Evolutionary conservation across 352 stramenopile genomes (phyloP), one percentile per base, ranked within the genome.

Genomic region (Peronospora tabacina): DNA sequence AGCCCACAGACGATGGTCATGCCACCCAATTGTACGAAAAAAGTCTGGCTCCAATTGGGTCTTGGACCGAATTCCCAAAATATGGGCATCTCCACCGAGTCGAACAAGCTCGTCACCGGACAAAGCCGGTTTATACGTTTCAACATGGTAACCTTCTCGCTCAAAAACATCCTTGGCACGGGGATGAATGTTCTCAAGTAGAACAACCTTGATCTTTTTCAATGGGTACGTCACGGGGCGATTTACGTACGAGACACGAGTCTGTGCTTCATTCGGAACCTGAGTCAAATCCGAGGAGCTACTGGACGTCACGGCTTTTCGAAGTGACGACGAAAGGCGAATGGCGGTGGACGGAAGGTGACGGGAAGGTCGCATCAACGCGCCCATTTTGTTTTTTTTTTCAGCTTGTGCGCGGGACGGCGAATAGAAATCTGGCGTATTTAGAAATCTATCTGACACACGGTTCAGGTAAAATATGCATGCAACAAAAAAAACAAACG

Each of bases 131-230:
- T 88, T 90, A 67, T 90, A 68, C 16, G 77, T 84, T 61, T 90
- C 80, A 7, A 90, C 72, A 9, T 58, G 69, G 64, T 86, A 90
- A 2, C 77, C 77, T 60, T 90, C 76, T 26, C 72, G 74, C 64
- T 86, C 67, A 56, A 90, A 90, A 7, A 88, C 77, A 30, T 87
- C 51, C 11, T 82, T 73, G 20, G 80, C 76, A 12, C 75, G 75
- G 39, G 80, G 80, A 61, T 90, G 80, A 63, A 90, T 90, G 50
- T 90, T 90, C 49, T 90, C 80, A 38, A 90, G 55, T 36, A 90
- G 64, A 32, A 90, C 80, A 28, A 90, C 80, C 61, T 90, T 90
- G 49, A 88, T 70, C 63, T 88, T 87, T 50, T 87, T 62, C 17
- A 90, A 61, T 13, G 79, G 79, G 46, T 83, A 87, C 39, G 75